These are phyloP conservation scores for Calonectria hawksworthii DNA, from an alignment of 2,329 filamentous ascomycete species.

Conservation along the genomic window DNA sequence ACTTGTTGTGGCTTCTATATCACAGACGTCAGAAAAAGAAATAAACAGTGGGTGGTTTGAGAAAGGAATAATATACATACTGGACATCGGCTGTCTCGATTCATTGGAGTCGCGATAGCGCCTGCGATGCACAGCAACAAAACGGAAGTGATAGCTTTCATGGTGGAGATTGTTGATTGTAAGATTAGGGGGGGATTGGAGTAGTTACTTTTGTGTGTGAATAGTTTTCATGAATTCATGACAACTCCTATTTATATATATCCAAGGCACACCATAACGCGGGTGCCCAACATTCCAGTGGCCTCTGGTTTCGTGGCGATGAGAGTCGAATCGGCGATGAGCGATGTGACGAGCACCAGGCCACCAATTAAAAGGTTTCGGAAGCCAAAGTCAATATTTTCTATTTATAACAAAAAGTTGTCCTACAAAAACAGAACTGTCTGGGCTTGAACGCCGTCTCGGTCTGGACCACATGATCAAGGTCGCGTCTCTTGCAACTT, in stretches of 20 bases:
- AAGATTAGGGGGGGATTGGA: neutral
- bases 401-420: neutral
- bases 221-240: too few species aligned
- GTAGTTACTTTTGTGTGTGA: neutral
- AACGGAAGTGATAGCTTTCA: neutral
- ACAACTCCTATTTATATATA: neutral
- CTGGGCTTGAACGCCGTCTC: neutral
- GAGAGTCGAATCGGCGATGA: neutral
- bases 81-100: neutral
- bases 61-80: neutral
- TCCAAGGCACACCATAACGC: neutral
- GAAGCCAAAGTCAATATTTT: neutral
- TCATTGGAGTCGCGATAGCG: neutral
- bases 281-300: neutral
- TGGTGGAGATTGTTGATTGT: neutral
- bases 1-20: neutral
- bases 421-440: neutral
- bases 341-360: neutral
- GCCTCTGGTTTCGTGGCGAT: neutral
- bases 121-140: neutral
- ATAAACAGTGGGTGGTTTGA: accelerated
- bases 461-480: neutral
- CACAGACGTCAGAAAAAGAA: neutral
- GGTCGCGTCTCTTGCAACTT: too few species aligned
- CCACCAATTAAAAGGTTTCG: neutral